Evolutionary conservation across 352 stramenopile genomes (phyloP), one percentile per base, ranked within the genome.

Genomic region (Pythium diclinum): DNA sequence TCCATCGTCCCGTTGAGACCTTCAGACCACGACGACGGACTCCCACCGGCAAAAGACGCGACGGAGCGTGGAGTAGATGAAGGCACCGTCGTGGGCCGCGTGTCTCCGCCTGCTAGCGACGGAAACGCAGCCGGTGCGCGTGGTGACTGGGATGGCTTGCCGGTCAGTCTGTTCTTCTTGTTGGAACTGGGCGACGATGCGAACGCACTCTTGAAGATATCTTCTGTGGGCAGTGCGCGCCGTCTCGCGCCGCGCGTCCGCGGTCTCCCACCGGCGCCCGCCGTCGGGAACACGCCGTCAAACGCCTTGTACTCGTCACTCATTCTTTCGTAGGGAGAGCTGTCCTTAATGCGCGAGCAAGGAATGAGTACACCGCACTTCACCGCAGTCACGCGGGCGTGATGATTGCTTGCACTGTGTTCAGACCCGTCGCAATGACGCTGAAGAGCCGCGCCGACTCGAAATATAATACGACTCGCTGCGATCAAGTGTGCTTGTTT

Each of bases 191-290:
- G 23, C 33, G 6, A n/a, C n/a, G 44, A 9, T 28, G 7, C 46
- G 30, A 63, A 62, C 19, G 63, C 56, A 13, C 51, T 33, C 25
- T 48, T 65, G 36, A 56, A 49, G 7, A 51, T n/a, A 4, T 65
- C 57, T 30, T 65, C 57, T 3, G 7, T 21, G 7, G 51, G 63
- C 19, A 57, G 49, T 5, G 56, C 36, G 19, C 63, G 63, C 7
- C 63, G 63, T 21, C 63, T 49, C 28, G 63, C 63, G 32, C 63
- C 56, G 23, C 51, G 63, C 5, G 56, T 56, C 17, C 63, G 49
- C 34, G 57, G 57, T 10, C 63, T 57, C 16, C 34, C 32, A 14
- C 17, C 23, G 13, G 61, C 23, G n/a, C n/a, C 42, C 21, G 17
- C 23, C 3, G 19, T 68, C 3, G 61, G 53, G n/a, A 58, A 21